phyloP scores from a whole-genome alignment of 2,329 filamentous ascomycete species.

The Pyricularia pennisetigena region DNA sequence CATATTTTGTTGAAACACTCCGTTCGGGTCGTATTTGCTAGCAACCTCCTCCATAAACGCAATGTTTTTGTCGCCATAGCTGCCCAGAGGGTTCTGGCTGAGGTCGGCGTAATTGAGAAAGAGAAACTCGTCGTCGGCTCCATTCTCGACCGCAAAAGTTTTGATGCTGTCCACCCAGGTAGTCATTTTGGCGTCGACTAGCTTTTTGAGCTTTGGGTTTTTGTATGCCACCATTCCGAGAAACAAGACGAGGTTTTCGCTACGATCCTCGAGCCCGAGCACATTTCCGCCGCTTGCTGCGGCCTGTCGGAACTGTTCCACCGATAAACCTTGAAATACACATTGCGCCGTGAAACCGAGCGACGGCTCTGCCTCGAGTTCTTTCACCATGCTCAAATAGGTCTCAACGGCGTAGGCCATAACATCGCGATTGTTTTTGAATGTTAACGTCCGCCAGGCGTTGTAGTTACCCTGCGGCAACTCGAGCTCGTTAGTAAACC shows the following conservation, averaged over 20 bases:
- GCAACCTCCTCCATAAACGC: conserved; percentile 10
- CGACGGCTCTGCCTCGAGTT: conserved; percentile 12
- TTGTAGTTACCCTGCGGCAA: conserved; percentile 11
- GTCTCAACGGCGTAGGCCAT: conserved; percentile 22
- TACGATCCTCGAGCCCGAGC: conserved; percentile 12
- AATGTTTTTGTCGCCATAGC: conserved; percentile 18
- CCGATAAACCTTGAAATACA: conserved; percentile 15
- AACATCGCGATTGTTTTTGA: conserved; percentile 25
- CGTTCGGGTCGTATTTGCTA: conserved; percentile 14
- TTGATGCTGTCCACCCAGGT: conserved; percentile 9
- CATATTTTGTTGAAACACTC: conserved; percentile 15
- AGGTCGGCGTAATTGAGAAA: no score
- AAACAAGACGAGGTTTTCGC: conserved; percentile 11
- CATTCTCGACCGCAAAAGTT: conserved; percentile 10
- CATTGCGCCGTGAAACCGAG: conserved; percentile 13
- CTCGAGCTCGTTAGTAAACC: conserved; percentile 11
- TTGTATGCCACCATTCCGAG: conserved; percentile 10
- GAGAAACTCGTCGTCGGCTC: conserved; percentile 11
- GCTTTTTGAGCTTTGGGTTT: conserved; percentile 11
- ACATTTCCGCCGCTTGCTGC: conserved; percentile 13
- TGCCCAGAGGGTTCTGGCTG: no score
- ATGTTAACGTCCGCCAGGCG: conserved; percentile 24
- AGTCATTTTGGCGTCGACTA: conserved; percentile 11
- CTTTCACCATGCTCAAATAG: conserved; percentile 10
- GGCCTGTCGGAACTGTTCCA: conserved; percentile 6